Evolutionary conservation across 495 filamentous ascomycete species (phyloP).

Genomic region (Aspergillus mulundensis): DNA sequence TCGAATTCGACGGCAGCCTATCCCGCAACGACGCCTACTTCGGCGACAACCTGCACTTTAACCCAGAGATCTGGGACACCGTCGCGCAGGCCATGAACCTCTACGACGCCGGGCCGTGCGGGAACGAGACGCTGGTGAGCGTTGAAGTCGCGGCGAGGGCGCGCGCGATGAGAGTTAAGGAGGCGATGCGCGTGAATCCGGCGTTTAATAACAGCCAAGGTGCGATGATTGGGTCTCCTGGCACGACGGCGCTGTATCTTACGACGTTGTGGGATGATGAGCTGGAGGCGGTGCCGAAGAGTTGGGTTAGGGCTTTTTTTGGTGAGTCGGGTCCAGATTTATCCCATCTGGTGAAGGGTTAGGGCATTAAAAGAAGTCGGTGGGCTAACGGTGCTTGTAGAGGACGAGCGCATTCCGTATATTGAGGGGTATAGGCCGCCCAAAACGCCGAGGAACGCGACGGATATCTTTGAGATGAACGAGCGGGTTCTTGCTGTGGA

Average conservation of each 20-base stretch:
- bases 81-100: neutral
- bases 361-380: too few species aligned
- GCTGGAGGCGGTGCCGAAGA: neutral
- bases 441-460: neutral
- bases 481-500: constrained; percentile 4
- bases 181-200: neutral
- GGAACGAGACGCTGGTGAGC: neutral
- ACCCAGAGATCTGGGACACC: constrained; percentile 1
- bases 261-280: constrained; percentile 6
- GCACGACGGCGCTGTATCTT: constrained; percentile 1
- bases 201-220: neutral
- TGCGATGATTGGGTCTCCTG: neutral
- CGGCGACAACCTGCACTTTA: constrained; percentile 5
- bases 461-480: neutral
- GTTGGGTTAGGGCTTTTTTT: constrained; percentile 4
- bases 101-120: neutral
- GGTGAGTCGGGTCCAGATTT: neutral
- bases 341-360: too few species aligned
- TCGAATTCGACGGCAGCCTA: constrained; percentile 3
- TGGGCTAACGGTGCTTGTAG: neutral
- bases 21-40: constrained; percentile 2
- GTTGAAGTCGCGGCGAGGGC: neutral
- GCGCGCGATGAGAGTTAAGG: neutral
- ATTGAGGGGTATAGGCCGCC: constrained; percentile 2
- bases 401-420: constrained; percentile 10